Evolutionary conservation across 106 monocot genomes (phyloP).

Genomic region (Dioscorea zingiberensis): DNA sequence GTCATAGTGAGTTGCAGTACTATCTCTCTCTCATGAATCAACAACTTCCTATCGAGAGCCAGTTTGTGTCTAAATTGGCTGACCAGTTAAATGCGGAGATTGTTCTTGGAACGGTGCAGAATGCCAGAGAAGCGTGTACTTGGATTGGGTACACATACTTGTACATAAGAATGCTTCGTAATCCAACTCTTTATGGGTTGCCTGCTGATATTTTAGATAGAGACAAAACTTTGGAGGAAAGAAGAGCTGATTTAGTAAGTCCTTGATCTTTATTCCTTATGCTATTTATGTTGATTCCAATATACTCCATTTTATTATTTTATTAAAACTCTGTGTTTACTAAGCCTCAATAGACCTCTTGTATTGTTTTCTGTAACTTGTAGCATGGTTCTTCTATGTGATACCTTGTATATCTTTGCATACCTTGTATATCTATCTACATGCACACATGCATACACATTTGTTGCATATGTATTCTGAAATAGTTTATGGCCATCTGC

Average conservation of each 20-base stretch:
- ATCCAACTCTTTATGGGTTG: conserved; percentile 91
- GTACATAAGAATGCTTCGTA: conserved; percentile 85
- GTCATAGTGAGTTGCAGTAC: conserved; percentile 86
- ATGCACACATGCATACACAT: too few species aligned
- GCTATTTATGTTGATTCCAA: too few species aligned
- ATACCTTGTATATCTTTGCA: too few species aligned
- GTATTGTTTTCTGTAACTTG: too few species aligned
- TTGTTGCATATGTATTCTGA: too few species aligned
- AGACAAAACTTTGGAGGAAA: conserved; percentile 84
- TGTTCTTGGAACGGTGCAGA: conserved; percentile 96
- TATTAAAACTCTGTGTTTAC: too few species aligned
- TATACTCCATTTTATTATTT: too few species aligned
- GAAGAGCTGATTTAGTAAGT: conserved; percentile 92
- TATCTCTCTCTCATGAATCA: conserved; percentile 99
- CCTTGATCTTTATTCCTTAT: background rate
- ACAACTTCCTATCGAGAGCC: conserved; percentile 97
- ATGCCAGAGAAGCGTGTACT: conserved; percentile 91
- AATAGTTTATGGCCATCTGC: too few species aligned
- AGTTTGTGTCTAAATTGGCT: conserved; percentile 92
- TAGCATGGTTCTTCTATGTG: too few species aligned
- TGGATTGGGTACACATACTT: conserved; percentile 97
- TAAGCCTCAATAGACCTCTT: too few species aligned
- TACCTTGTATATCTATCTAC: too few species aligned
- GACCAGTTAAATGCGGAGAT: conserved; percentile 99
- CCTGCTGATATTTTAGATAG: conserved; percentile 67